phyloP scores from a whole-genome alignment of 208 protist species.

The Tritrichomonas foetus region DNA sequence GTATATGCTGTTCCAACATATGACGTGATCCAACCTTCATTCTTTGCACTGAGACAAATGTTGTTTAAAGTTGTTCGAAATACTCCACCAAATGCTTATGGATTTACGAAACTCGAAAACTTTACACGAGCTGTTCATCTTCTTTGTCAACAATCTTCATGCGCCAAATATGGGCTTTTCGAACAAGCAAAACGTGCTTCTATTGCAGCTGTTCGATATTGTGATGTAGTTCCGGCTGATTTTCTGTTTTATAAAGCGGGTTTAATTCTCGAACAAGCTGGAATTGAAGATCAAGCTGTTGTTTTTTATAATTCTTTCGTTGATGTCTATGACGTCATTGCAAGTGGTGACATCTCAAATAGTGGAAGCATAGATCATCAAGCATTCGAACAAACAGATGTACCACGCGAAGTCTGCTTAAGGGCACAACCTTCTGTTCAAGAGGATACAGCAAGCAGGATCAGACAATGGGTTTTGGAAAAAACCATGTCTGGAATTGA shows the following conservation, averaged over 20 bases:
- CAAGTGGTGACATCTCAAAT: neutral
- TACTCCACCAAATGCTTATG: neutral
- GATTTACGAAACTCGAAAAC: neutral
- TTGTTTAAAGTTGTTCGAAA: neutral
- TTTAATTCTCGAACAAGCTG: neutral
- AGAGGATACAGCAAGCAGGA: neutral
- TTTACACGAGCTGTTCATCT: neutral
- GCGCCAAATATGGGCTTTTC: neutral
- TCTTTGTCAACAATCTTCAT: neutral
- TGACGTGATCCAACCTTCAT: neutral
- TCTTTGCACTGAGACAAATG: neutral
- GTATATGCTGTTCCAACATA: neutral
- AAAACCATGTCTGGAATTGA: neutral
- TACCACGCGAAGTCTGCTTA: neutral
- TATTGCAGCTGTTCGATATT: neutral
- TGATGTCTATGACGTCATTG: neutral
- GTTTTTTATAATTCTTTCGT: neutral
- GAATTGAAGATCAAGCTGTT: neutral
- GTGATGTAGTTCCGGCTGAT: neutral
- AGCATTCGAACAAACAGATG: neutral
- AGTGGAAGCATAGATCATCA: neutral
- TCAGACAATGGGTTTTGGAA: neutral
- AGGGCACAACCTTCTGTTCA: neutral
- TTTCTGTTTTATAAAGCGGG: conserved; percentile 6
- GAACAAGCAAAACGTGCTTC: neutral